A percentile compares a stretch with the other conserved stretches of the same genome.
Evolutionary conservation across 2,329 filamentous ascomycete genomes (phyloP).

Genomic region (Xylariaceae sp.): DNA sequence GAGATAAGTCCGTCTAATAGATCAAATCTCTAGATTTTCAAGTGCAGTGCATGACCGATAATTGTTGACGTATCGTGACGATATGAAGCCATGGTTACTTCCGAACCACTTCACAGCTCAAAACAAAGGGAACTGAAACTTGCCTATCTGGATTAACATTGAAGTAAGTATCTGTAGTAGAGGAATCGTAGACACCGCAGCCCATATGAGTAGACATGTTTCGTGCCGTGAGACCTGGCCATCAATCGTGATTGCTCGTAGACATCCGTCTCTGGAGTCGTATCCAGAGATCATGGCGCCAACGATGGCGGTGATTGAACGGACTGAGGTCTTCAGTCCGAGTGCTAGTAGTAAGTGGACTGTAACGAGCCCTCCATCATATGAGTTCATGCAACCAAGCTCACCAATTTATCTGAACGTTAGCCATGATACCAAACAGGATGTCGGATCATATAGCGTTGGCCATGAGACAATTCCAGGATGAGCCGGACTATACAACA

Average conservation of each 20-base stretch:
- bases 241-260: neutral
- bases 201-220: neutral
- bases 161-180: too few relatives aligned
- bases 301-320: neutral
- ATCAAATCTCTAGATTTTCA: neutral
- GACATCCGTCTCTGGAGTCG: neutral
- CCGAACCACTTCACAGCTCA: neutral
- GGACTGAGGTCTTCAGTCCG: neutral
- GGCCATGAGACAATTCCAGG: neutral
- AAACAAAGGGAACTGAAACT: neutral
- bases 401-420: neutral
- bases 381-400: neutral
- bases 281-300: neutral
- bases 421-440: neutral
- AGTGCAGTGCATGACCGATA: neutral
- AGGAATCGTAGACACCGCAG: neutral
- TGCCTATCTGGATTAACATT: neutral
- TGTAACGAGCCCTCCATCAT: neutral
- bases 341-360: slow-evolving; percentile 1
- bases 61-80: neutral
- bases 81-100: neutral
- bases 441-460: neutral
- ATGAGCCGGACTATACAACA: slow-evolving; percentile 8
- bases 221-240: neutral
- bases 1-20: neutral